Conservation (phyloP, 805 yeast genomes). For the Lipomyces lipofer region DNA sequence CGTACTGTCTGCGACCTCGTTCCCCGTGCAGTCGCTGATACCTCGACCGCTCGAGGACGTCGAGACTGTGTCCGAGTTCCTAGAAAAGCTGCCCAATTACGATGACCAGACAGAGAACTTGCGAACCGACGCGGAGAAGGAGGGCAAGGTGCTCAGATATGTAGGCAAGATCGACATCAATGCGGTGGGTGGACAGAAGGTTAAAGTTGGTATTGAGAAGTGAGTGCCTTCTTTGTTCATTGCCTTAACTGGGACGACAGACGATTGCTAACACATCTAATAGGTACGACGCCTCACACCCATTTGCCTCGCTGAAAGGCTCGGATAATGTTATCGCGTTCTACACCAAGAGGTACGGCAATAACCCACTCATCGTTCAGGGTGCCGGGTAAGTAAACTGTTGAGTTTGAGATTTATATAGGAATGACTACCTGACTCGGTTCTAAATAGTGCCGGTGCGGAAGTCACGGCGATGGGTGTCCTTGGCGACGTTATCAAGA, state of each 20-base stretch:
- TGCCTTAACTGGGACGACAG: neutral
- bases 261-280: too few species aligned
- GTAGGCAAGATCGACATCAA: conserved; percentile 84
- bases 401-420: conserved; percentile 33
- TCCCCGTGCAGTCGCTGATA: conserved; percentile 91
- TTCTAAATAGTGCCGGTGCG: conserved; percentile 58
- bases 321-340: conserved; percentile 94
- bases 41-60: conserved; percentile 81
- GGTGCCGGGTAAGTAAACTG: conserved; percentile 73
- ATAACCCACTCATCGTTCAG: conserved; percentile 89
- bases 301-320: conserved; percentile 93
- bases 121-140: conserved; percentile 76
- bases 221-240: neutral
- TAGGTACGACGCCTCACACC: conserved; percentile 81
- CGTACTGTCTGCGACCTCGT: conserved; percentile 84
- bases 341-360: conserved; percentile 79
- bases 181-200: conserved; percentile 46
- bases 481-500: conserved; percentile 86
- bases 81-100: conserved; percentile 76
- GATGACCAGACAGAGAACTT: conserved; percentile 77
- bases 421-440: conserved; percentile 36
- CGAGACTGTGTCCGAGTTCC: conserved; percentile 48
- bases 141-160: conserved; percentile 86
- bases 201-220: conserved; percentile 79
- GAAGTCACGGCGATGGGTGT: conserved; percentile 86